Conservation (phyloP, 1,284 basidiomycete genomes). For the Apiotrichum sp. region DNA sequence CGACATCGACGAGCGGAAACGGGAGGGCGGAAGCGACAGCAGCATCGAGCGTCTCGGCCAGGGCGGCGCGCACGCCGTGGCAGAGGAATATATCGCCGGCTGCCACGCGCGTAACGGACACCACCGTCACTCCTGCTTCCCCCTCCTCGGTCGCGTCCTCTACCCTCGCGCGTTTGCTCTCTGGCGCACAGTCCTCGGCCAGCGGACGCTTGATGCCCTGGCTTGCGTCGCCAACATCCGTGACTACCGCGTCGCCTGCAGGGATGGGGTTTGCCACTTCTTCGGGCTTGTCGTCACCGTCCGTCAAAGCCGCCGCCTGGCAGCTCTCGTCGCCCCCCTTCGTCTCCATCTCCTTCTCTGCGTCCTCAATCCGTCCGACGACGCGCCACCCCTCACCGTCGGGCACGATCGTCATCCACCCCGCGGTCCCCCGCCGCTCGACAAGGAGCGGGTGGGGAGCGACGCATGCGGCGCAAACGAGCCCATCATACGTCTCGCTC, state of each 20-base stretch:
- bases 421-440: conserved; percentile 29
- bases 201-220: conserved; percentile 3
- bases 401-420: conserved; percentile 44
- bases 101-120: conserved; percentile 12
- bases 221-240: neutral
- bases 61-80: conserved; percentile 28
- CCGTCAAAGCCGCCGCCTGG: neutral
- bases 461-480: conserved; percentile 39
- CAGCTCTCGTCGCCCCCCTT: neutral
- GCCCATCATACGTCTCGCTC: conserved; percentile 39
- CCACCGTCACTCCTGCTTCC: neutral
- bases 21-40: conserved; percentile 25
- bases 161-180: conserved; percentile 7
- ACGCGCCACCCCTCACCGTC: conserved; percentile 21
- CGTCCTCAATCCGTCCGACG: conserved; percentile 12
- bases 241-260: neutral
- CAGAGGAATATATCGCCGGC: conserved; percentile 43
- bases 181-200: conserved; percentile 3
- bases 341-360: neutral
- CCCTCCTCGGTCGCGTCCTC: conserved; percentile 4
- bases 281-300: neutral
- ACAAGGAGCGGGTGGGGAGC: conserved; percentile 5
- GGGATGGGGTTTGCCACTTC: neutral
- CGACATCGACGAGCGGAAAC: conserved; percentile 42
- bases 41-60: conserved; percentile 20